Evolutionary conservation across 1,284 basidiomycete genomes (phyloP), one percentile per base, ranked within the genome.

Genomic region (Chalciporus sp.): DNA sequence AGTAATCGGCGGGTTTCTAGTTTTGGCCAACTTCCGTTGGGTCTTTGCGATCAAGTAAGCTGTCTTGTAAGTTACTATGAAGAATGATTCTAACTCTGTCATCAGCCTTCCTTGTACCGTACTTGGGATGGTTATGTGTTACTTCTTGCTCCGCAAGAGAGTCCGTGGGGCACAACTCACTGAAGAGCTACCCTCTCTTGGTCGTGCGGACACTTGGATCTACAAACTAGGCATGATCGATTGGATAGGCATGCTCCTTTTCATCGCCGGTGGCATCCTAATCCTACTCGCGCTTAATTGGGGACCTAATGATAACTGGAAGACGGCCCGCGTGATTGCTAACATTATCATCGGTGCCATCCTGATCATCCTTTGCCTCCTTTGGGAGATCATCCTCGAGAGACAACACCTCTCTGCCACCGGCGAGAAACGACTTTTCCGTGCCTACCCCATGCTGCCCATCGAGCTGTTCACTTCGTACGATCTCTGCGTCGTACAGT

Each of bases 21-120:
- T 74, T 4, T 59, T 59, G 2, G 62, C 74, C 7, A 74, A 66
- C 44, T 82, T 78, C 62, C 73, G 80, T 28, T 82, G 79, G 79
- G 74, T 82, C 14, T 82, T 81, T 53, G 80, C 75, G 3, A 82
- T 82, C 69, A 82, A 82, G 78, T 78, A 48, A 57, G 76, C 56
- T 1, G 0, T 26, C 40, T 12, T 16, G 11, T 9, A 10, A 23
- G 19, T 37, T 17, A 2, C n/a, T 2, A 3, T 17, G n/a, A 45
- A 42, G 9, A 20, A 17, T 16, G 27, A 33, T 50, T 3, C 2
- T 51, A 2, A 43, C 47, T 5, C 8, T 37, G 27, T 40, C 55
- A 26, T 26, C 26, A 69, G 61, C 48, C 52, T 66, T 35, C 62
- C 62, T 27, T 50, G 60, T 67, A 74, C 63, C 5, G 67, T 56